Evolutionary conservation across 2,329 filamentous ascomycete genomes (phyloP).

Genomic region (Alternaria sp.): DNA sequence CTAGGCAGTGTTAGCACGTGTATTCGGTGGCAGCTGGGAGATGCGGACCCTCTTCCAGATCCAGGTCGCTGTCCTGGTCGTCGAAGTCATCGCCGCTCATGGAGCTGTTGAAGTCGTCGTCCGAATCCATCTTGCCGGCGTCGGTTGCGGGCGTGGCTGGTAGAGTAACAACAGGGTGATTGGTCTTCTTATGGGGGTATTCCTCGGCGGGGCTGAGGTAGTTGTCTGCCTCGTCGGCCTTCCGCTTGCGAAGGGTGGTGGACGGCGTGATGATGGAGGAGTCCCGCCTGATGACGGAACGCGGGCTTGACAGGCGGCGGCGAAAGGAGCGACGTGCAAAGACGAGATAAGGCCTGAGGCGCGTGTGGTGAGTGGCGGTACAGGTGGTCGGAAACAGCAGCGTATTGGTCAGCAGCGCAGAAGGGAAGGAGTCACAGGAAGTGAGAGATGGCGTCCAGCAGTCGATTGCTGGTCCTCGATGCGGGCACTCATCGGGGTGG

Average conservation of each 20-base stretch:
- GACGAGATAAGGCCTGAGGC: slow-evolving; percentile 10
- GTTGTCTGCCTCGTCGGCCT: slow-evolving; percentile 47
- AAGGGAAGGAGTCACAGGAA: neutral
- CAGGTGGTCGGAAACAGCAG: slow-evolving; percentile 1
- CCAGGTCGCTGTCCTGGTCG: slow-evolving; percentile 77
- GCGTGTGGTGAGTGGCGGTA: slow-evolving; percentile 6
- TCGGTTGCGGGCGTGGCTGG: slow-evolving; percentile 44
- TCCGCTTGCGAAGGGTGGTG: slow-evolving; percentile 45
- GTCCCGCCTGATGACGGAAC: slow-evolving; percentile 52
- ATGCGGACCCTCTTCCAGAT: slow-evolving; percentile 52
- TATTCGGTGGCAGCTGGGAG: neutral
- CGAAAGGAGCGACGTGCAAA: slow-evolving; percentile 19
- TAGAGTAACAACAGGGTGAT: slow-evolving; percentile 24
- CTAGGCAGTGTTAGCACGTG: slow-evolving; percentile 39
- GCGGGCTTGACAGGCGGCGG: slow-evolving; percentile 39
- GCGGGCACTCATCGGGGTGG: slow-evolving; percentile 7
- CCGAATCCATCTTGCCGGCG: slow-evolving; percentile 80
- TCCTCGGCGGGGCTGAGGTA: slow-evolving; percentile 33
- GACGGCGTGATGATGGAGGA: slow-evolving; percentile 47
- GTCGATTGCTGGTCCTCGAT: slow-evolving; percentile 8
- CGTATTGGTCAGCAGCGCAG: slow-evolving; percentile 13
- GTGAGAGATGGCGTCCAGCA: slow-evolving; percentile 1
- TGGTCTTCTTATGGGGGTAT: slow-evolving; percentile 41
- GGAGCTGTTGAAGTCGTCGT: slow-evolving; percentile 90
- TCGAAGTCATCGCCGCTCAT: slow-evolving; percentile 78